A percentile compares a stretch with the other conserved stretches of the same genome.
These are phyloP conservation scores for Aspergillus costaricaensis DNA, from an alignment of 2,329 filamentous ascomycete genomes.

Conservation along the genomic window DNA sequence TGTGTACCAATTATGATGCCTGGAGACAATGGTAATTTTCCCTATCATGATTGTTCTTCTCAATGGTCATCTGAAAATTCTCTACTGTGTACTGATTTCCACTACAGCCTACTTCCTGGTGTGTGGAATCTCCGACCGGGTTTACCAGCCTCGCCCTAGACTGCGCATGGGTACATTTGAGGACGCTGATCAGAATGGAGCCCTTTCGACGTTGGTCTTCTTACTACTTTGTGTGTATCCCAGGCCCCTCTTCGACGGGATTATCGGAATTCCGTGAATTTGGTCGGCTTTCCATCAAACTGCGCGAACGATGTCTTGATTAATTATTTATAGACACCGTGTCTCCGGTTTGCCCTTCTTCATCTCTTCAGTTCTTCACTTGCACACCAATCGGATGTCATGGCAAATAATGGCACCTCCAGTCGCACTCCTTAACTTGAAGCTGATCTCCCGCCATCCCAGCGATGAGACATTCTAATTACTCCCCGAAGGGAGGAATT, in stretches of 20 bases:
- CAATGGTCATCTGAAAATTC: background rate
- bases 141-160: slow-evolving; percentile 3
- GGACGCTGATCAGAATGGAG: background rate
- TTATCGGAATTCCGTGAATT: background rate
- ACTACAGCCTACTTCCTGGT: background rate
- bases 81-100: too few relatives aligned
- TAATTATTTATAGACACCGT: background rate
- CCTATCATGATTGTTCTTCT: background rate
- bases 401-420: background rate
- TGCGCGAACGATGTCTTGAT: background rate
- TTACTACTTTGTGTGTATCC: background rate
- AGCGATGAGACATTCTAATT: background rate
- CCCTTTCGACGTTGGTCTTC: background rate
- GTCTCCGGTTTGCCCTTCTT: background rate
- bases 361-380: background rate
- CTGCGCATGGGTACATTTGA: background rate
- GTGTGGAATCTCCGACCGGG: background rate
- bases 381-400: background rate
- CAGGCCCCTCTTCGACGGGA: background rate
- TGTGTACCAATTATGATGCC: background rate
- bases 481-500: background rate
- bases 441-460: slow-evolving; percentile 2
- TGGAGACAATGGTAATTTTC: background rate
- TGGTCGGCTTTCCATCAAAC: background rate
- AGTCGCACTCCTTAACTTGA: background rate